phyloP scores from a whole-genome alignment of 2,329 filamentous ascomycete genomes.

The Keithomyces neogunnii region DNA sequence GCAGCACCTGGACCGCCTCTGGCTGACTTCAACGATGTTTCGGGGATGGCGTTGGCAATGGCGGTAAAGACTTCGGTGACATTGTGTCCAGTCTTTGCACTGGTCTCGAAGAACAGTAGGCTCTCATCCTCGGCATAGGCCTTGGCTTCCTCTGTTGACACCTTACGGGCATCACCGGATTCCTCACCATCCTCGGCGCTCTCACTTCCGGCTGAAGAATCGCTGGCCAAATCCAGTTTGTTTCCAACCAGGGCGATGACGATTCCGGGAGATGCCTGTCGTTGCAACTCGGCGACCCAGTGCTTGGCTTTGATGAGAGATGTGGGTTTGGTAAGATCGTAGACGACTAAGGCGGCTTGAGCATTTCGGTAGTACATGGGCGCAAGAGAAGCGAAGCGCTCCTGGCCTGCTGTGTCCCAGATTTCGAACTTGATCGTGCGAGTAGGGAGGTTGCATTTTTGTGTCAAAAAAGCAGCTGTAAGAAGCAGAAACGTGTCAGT shows the following conservation, averaged over 20 bases:
- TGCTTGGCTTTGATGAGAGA: slow-evolving; percentile 96
- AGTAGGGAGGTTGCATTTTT: slow-evolving; percentile 94
- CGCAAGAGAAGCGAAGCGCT: slow-evolving; percentile 91
- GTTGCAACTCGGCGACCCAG: slow-evolving; percentile 96
- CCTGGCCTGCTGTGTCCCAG: slow-evolving; percentile 97
- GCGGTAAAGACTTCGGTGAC: slow-evolving; percentile 95
- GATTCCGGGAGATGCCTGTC: slow-evolving; percentile 91
- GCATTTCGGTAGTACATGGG: slow-evolving; percentile 99
- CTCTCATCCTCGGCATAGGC: slow-evolving; percentile 91
- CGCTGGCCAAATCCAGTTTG: slow-evolving; percentile 81
- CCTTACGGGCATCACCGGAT: slow-evolving; percentile 70
- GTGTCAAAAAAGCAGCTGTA: slow-evolving; percentile 89
- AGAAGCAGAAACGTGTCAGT: not conserved
- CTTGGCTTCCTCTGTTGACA: slow-evolving; percentile 85
- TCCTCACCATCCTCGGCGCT: slow-evolving; percentile 52
- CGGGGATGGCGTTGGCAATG: slow-evolving; percentile 95
- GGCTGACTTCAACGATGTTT: slow-evolving; percentile 87
- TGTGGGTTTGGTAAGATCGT: slow-evolving; percentile 94
- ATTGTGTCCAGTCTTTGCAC: slow-evolving; percentile 91
- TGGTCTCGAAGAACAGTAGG: slow-evolving; percentile 94
- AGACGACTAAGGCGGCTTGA: slow-evolving; percentile 93
- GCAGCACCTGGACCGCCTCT: slow-evolving; percentile 59
- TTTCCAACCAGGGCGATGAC: slow-evolving; percentile 96
- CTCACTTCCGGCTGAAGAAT: slow-evolving; percentile 36
- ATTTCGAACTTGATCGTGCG: slow-evolving; percentile 92